These are phyloP conservation scores for Fusarium proliferatum DNA, from an alignment of 2,329 filamentous ascomycete species.

Conservation along the genomic window DNA sequence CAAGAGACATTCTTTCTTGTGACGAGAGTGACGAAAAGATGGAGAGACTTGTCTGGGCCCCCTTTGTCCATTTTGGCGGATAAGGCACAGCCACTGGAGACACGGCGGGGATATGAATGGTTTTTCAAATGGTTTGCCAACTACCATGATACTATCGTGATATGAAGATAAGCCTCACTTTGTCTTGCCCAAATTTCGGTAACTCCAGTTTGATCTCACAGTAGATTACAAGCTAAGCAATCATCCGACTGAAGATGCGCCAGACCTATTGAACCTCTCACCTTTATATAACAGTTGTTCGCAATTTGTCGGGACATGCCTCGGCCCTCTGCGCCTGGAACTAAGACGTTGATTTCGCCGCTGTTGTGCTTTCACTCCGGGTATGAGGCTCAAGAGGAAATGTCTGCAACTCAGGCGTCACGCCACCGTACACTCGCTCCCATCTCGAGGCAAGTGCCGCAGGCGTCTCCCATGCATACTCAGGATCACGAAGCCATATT, in stretches of 20 bases:
- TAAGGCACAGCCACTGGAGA: neutral
- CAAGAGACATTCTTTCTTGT: neutral
- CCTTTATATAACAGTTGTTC: too few species aligned
- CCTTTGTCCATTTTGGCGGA: neutral
- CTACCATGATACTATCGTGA: neutral
- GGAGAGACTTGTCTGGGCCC: neutral
- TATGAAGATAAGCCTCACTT: neutral
- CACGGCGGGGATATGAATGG: fast-evolving
- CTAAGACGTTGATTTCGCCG: neutral
- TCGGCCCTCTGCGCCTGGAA: too few species aligned
- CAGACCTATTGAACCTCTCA: neutral
- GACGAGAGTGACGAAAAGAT: fast-evolving
- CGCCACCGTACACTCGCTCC: neutral
- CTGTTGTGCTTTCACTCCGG: neutral
- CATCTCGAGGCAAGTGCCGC: neutral
- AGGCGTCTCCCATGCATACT: neutral
- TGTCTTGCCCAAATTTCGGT: too few species aligned
- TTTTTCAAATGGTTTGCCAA: neutral
- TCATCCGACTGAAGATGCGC: neutral
- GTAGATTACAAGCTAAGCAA: neutral
- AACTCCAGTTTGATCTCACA: too few species aligned
- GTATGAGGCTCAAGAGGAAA: neutral
- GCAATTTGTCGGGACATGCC: too few species aligned
- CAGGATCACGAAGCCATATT: neutral
- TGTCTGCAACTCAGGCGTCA: neutral